Percentiles rank a stretch among this genome's conserved stretches.
These are phyloP conservation scores for Triticum timopheevii DNA, from an alignment of 176 grass and related monocot genomes.

Conservation along the genomic window DNA sequence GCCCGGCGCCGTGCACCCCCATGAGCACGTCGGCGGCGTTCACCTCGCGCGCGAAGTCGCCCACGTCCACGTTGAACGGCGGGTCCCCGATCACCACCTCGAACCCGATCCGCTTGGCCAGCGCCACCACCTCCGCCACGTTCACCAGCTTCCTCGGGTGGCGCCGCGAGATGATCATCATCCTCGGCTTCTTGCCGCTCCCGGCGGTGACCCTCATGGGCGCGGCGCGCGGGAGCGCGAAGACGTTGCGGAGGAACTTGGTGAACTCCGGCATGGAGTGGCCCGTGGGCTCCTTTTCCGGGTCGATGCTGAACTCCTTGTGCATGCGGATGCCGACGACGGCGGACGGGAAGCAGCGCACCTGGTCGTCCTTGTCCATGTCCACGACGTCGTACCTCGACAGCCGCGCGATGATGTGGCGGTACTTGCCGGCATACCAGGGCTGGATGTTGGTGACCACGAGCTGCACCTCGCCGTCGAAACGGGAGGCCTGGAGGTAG, in stretches of 20 bases:
- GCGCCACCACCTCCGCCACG: slow-evolving; percentile 41
- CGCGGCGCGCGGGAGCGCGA: slow-evolving; percentile 43
- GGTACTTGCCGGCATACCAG: slow-evolving; percentile 74
- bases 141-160: slow-evolving; percentile 70
- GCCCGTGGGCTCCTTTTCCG: slow-evolving; percentile 24
- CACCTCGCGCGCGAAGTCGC: slow-evolving; percentile 65
- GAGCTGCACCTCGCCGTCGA: slow-evolving; percentile 67
- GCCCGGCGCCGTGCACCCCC: slow-evolving; percentile 88
- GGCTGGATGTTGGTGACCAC: slow-evolving; percentile 58
- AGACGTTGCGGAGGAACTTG: slow-evolving; percentile 61
- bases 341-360: slow-evolving; percentile 63
- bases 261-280: slow-evolving; percentile 87
- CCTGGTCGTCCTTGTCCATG: slow-evolving; percentile 59
- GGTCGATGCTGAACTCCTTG: slow-evolving; percentile 93
- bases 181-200: slow-evolving; percentile 28
- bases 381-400: slow-evolving; percentile 56
- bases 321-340: slow-evolving; percentile 65
- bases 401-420: slow-evolving; percentile 23
- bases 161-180: slow-evolving; percentile 86
- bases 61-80: slow-evolving; percentile 69
- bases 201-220: slow-evolving; percentile 14
- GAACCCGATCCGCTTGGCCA: slow-evolving; percentile 69
- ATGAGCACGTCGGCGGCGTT: slow-evolving; percentile 74
- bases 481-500: slow-evolving; percentile 51
- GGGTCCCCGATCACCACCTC: slow-evolving; percentile 81